Conservation (phyloP, 345 rosid species). For the Boechera stricta region DNA sequence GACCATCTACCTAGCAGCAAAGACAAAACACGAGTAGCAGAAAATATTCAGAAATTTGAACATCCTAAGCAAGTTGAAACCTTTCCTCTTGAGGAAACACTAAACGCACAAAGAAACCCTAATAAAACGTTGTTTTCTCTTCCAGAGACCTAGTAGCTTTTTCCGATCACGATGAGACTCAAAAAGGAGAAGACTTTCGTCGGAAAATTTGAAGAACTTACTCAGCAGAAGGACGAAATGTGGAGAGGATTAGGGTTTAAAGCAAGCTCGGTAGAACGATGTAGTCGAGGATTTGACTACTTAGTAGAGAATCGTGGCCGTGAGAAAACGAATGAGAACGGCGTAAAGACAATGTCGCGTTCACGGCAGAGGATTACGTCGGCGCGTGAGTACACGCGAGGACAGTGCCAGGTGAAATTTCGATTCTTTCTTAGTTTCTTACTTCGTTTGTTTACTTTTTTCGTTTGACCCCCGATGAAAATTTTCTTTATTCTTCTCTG, state of each 20-base stretch:
- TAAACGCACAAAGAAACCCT: constrained; percentile 16
- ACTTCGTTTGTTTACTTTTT: not conserved
- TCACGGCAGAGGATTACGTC: constrained; percentile 15
- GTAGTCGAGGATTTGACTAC: not conserved
- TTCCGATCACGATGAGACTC: not conserved
- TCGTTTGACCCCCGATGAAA: not conserved
- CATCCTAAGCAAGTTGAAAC: not conserved
- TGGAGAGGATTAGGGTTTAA: constrained; percentile 28
- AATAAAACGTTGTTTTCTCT: not conserved
- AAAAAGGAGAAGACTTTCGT: constrained; percentile 1
- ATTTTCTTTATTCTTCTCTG: not conserved
- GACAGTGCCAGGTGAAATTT: constrained; percentile 2
- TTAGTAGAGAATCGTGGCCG: not conserved
- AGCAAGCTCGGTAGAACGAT: not conserved
- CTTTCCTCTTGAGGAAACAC: not conserved
- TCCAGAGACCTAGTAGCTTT: not conserved
- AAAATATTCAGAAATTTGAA: not conserved
- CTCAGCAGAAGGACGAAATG: constrained; percentile 1
- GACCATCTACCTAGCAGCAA: not conserved
- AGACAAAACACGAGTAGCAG: not conserved
- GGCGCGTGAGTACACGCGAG: constrained; percentile 41
- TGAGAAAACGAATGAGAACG: not conserved
- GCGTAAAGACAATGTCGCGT: constrained; percentile 14
- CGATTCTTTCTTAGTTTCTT: not conserved
- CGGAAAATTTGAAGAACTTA: constrained; percentile 20